phyloP scores from a whole-genome alignment of 2,329 filamentous ascomycete species.

The Fusarium sp. region DNA sequence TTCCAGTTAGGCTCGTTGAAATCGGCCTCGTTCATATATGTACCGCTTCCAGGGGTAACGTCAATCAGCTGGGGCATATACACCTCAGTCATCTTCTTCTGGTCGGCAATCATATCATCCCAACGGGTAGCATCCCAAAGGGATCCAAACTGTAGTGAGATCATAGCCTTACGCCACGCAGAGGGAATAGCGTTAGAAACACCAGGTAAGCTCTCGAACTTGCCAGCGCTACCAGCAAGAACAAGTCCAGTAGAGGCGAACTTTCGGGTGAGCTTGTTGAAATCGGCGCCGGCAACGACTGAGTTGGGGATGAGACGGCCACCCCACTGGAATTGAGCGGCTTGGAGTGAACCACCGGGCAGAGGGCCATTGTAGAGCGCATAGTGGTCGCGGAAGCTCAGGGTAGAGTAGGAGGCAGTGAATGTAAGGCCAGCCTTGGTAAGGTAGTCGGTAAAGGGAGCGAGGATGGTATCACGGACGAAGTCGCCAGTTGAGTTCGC shows the following conservation, averaged over 20 bases:
- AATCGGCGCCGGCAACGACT: conserved; percentile 28
- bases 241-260: conserved; percentile 22
- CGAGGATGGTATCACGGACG: neutral
- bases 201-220: conserved; percentile 39
- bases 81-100: conserved; percentile 48
- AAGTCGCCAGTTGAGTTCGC: conserved; percentile 52
- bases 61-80: conserved; percentile 44
- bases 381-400: conserved; percentile 55
- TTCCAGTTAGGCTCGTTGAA: conserved; percentile 58
- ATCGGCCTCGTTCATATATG: conserved; percentile 66
- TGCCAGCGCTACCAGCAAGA: conserved; percentile 44
- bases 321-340: conserved; percentile 50
- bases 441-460: conserved; percentile 3
- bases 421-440: neutral
- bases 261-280: conserved; percentile 45
- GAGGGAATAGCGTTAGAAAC: conserved; percentile 54
- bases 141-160: conserved; percentile 47
- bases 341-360: conserved; percentile 51
- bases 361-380: conserved; percentile 56
- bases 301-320: conserved; percentile 57
- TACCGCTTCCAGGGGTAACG: conserved; percentile 56
- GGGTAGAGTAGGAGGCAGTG: neutral
- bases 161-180: conserved; percentile 53
- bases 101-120: conserved; percentile 47
- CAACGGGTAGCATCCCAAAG: conserved; percentile 46